phyloP scores from a whole-genome alignment of 352 stramenopile species.

The Phytophthora pseudosyringae region DNA sequence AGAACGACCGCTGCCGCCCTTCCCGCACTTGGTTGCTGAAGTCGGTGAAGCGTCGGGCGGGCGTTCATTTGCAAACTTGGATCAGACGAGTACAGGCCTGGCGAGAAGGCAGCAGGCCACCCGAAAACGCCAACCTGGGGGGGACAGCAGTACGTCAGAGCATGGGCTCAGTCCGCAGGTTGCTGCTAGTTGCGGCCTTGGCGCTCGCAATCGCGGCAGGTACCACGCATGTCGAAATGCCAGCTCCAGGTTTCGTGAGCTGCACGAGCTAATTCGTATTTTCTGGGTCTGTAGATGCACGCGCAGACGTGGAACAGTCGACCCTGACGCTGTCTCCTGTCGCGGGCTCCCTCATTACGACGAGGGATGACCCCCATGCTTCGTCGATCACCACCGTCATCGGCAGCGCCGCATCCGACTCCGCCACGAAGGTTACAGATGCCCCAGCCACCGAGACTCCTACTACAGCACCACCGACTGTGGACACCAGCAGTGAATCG shows the following conservation, averaged over 20 bases:
- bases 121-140: slow-evolving; percentile 13
- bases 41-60: slow-evolving; percentile 16
- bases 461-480: slow-evolving; percentile 5
- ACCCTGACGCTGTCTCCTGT: slow-evolving; percentile 32
- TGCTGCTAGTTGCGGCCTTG: slow-evolving; percentile 28
- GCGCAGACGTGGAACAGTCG: slow-evolving; percentile 1
- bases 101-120: not conserved
- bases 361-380: slow-evolving; percentile 5
- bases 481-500: slow-evolving; percentile 3
- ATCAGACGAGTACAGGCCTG: slow-evolving; percentile 31
- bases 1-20: slow-evolving; percentile 13
- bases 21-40: slow-evolving; percentile 11
- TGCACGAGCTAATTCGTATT: not conserved
- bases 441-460: slow-evolving; percentile 7
- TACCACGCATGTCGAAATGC: not conserved
- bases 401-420: slow-evolving; percentile 17
- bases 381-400: slow-evolving; percentile 3
- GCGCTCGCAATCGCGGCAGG: slow-evolving; percentile 27
- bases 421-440: slow-evolving; percentile 9
- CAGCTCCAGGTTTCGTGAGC: not conserved
- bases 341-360: slow-evolving; percentile 23
- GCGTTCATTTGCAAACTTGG: slow-evolving; percentile 37
- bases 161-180: slow-evolving; percentile 30
- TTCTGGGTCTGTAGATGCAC: slow-evolving; percentile 19
- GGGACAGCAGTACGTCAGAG: slow-evolving; percentile 10